Evolutionary conservation across 352 stramenopile species (phyloP).

Genomic region (Globisporangium abappressorium): DNA sequence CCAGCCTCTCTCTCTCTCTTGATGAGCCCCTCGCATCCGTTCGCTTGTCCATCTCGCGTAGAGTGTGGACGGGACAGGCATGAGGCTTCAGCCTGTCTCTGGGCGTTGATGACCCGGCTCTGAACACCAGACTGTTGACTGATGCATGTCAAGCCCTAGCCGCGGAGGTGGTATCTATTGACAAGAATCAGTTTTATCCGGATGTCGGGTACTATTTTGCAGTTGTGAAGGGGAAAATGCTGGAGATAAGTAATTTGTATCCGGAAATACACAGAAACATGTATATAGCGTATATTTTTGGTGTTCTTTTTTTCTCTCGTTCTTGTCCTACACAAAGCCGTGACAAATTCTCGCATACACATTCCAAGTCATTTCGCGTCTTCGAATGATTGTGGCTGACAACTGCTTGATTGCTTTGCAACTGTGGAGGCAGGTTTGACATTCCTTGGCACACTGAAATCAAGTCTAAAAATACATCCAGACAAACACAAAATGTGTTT

Average conservation of each 20-base stretch:
- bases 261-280: too few relatives aligned
- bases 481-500: neutral
- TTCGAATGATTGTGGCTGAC: neutral
- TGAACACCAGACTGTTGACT: neutral
- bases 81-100: neutral
- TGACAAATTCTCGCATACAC: neutral
- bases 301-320: neutral
- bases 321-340: neutral
- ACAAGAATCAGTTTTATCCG: neutral
- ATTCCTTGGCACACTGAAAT: neutral
- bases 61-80: neutral
- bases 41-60: neutral
- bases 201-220: neutral
- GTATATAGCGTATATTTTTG: neutral
- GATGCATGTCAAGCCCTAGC: neutral
- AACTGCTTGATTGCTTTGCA: neutral
- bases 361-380: neutral
- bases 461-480: neutral
- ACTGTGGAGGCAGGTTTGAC: neutral
- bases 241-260: neutral
- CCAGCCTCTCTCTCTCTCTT: neutral
- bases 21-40: neutral
- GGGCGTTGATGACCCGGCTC: neutral
- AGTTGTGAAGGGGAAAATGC: neutral
- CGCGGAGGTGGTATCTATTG: neutral